phyloP scores from a whole-genome alignment of 306 rosid genomes.

The Prunus padus region DNA sequence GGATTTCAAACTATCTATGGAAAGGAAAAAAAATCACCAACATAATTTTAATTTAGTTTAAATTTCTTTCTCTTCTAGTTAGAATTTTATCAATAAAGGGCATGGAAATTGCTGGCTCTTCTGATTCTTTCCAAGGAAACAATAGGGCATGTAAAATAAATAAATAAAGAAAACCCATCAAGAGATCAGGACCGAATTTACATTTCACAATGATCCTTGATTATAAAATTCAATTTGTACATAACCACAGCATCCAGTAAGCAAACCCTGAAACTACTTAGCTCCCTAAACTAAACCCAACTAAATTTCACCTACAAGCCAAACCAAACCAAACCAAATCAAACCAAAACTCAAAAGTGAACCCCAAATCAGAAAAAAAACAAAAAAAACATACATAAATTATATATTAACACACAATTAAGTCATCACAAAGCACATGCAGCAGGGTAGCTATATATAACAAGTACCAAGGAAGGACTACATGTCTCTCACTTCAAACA shows the following conservation, averaged over 20 bases:
- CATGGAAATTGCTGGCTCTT: not conserved
- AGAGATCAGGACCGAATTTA: not conserved
- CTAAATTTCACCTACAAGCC: too few species aligned
- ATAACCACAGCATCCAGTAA: not conserved
- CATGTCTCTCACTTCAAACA: conserved; percentile 76
- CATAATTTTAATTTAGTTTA: too few species aligned
- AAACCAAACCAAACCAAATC: not conserved
- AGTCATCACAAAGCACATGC: not conserved
- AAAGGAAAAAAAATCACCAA: not conserved
- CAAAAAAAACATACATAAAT: not conserved
- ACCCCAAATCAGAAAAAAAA: not conserved
- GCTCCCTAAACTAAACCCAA: not conserved
- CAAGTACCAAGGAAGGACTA: conserved; percentile 13
- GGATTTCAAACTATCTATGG: not conserved
- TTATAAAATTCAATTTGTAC: not conserved
- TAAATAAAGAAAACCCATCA: not conserved
- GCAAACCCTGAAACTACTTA: not conserved
- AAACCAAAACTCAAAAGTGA: not conserved
- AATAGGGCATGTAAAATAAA: not conserved
- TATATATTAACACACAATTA: not conserved
- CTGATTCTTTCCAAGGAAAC: not conserved
- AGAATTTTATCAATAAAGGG: not conserved
- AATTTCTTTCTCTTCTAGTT: not conserved
- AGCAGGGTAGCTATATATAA: not conserved
- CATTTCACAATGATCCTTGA: not conserved